phyloP scores from a whole-genome alignment of 805 yeast genomes.

The Ogataea corticis region DNA sequence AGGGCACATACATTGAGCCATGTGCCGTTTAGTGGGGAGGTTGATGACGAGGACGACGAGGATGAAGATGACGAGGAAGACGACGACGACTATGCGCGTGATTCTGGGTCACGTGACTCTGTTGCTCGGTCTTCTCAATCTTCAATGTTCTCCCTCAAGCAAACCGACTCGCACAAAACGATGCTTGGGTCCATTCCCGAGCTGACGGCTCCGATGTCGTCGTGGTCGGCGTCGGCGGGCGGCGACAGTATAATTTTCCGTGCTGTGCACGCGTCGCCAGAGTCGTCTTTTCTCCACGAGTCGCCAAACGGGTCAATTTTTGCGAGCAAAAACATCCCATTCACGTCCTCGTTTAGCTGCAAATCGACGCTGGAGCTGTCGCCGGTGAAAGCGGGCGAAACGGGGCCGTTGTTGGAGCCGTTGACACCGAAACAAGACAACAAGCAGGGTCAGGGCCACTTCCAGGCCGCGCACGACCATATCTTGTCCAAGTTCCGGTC shows the following conservation, averaged over 20 bases:
- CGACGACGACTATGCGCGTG: not conserved
- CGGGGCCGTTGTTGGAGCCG: slow-evolving; percentile 69
- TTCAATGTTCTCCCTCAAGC: too few relatives aligned
- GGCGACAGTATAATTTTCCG: slow-evolving; percentile 37
- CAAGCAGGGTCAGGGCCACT: slow-evolving; percentile 2
- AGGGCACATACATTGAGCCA: slow-evolving; percentile 17
- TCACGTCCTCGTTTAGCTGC: slow-evolving; percentile 67
- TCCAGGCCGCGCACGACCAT: slow-evolving; percentile 12
- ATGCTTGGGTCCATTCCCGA: slow-evolving; percentile 34
- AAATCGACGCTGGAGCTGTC: slow-evolving; percentile 63
- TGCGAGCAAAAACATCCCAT: slow-evolving; percentile 44
- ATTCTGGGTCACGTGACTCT: not conserved
- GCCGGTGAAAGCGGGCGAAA: slow-evolving; percentile 56
- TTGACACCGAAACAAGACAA: slow-evolving; percentile 48
- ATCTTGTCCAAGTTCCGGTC: slow-evolving; percentile 29
- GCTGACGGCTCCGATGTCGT: slow-evolving; percentile 40
- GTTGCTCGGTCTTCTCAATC: too few relatives aligned
- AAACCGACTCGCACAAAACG: not conserved
- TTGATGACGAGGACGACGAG: slow-evolving; percentile 13
- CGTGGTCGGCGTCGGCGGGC: slow-evolving; percentile 43
- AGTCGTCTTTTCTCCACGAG: slow-evolving; percentile 24
- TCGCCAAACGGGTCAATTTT: slow-evolving; percentile 26
- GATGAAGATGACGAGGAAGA: slow-evolving; percentile 17
- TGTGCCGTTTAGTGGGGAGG: slow-evolving; percentile 10
- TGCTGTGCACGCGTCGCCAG: slow-evolving; percentile 38